Base-by-base conservation (phyloP, 2,329 filamentous ascomycete species). In the Colletotrichum paranaense region DNA sequence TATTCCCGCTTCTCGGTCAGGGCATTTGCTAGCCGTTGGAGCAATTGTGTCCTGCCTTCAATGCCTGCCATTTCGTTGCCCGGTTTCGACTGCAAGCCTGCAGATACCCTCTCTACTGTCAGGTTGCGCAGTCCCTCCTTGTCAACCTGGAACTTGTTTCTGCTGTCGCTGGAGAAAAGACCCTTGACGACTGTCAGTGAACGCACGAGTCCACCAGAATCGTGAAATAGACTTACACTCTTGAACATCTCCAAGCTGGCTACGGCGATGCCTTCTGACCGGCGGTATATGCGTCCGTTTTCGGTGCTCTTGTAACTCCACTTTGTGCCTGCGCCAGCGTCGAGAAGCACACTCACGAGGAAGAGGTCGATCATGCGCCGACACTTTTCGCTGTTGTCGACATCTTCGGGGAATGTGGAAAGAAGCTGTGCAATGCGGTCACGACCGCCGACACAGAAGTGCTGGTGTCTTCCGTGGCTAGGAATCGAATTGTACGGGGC, bases 241-340 rank as follows among this genome's bases (percentile, higher is more conserved):
- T 98, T 98, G 89, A 98, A 98, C 95, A 98, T 98, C 77, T 98
- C 95, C 78, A 92, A 80, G 76, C 88, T 91, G 7, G 91, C 91
- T 76, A 92, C 92, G 9, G 95, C 95, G 68, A 98, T 88, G 9
- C 95, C 95, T 82, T 98, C 97, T 74, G 95, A 98, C 63, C 97
- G 91, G 65, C 91, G 88, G 83, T 96, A 98, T 53, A 93, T 83
- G 75, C 92, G 93, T 69, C 94, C 95, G 76, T 95, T 97, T 80
- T 97, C 95, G 75, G 92, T 92, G 80, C 95, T 97, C 86, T 94
- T 97, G 85, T 98, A 99, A 77, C 92, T 92, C 97, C 97, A 99
- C 76, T 91, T 89, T 3, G 92, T 96, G 53, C 97, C 97, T 2
- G 97, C 95, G 53, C 97, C 97, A 5, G 97, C 94, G 80, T 97